phyloP scores from a whole-genome alignment of 441 rosid genomes.

The Monsonia emarginata region DNA sequence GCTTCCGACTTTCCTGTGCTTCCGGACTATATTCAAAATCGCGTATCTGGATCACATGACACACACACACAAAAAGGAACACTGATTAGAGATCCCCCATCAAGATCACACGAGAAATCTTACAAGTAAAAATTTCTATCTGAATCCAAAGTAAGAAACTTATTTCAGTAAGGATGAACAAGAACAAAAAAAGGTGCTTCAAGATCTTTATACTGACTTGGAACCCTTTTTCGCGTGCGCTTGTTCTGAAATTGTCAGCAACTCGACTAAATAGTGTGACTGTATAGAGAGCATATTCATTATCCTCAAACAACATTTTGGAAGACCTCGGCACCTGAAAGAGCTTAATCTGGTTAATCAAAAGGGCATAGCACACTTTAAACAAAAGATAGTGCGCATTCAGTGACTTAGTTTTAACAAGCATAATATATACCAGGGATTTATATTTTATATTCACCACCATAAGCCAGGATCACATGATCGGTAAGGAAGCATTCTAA shows the following conservation, averaged over 20 bases:
- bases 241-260: constrained; percentile 74
- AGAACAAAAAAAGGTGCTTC: background rate
- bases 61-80: constrained; percentile 10
- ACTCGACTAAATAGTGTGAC: constrained; percentile 75
- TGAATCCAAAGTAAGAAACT: background rate
- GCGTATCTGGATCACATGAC: constrained; percentile 48
- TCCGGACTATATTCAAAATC: constrained; percentile 87
- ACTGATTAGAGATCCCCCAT: constrained; percentile 9
- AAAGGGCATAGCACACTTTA: background rate
- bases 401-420: constrained; percentile 8
- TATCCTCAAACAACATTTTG: constrained; percentile 77
- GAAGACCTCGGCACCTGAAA: constrained; percentile 91
- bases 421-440: background rate
- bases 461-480: background rate
- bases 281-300: constrained; percentile 89
- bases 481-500: constrained; percentile 4
- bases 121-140: background rate
- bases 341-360: constrained; percentile 16
- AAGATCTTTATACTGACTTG: constrained; percentile 48
- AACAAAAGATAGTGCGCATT: background rate
- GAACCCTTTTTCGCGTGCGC: constrained; percentile 73
- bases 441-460: background rate
- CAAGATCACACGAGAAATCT: background rate
- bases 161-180: background rate
- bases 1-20: constrained; percentile 75